A percentile compares a stretch with the other conserved stretches of the same genome.
Evolutionary conservation across 2,329 filamentous ascomycete species (phyloP).

Genomic region (Pseudogymnoascus sp.): DNA sequence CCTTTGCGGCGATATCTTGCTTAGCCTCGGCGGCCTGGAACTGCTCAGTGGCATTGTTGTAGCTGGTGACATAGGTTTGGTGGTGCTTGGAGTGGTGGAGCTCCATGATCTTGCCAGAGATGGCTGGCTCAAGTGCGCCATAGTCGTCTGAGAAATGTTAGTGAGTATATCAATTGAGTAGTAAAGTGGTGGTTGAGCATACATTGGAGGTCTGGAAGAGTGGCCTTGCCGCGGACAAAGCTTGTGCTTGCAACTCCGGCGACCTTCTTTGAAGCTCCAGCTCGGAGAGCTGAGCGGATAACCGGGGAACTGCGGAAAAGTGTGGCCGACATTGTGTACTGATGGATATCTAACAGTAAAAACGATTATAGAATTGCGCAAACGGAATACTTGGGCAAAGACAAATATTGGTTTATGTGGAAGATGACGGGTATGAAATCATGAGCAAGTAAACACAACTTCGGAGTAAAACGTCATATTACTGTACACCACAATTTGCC

Average conservation of each 20-base stretch:
- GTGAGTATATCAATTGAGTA: not conserved
- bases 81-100: constrained; percentile 93
- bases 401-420: not conserved
- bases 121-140: constrained; percentile 75
- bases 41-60: constrained; percentile 73
- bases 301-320: constrained; percentile 65
- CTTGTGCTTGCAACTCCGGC: constrained; percentile 62
- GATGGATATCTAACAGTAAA: not conserved
- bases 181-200: constrained; percentile 28
- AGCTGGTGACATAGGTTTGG: constrained; percentile 84
- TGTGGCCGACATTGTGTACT: constrained; percentile 59
- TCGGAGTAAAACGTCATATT: constrained; percentile 8
- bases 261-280: constrained; percentile 54
- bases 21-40: constrained; percentile 49
- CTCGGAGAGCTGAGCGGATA: constrained; percentile 63
- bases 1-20: constrained; percentile 44
- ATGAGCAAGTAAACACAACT: constrained; percentile 1
- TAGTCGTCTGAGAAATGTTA: constrained; percentile 67
- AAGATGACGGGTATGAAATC: constrained; percentile 1
- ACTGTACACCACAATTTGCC: not conserved
- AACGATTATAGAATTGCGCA: not conserved
- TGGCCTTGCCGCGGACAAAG: constrained; percentile 82
- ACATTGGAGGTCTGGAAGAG: constrained; percentile 82
- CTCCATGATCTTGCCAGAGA: constrained; percentile 93
- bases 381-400: not conserved